phyloP scores from a whole-genome alignment of 2,329 filamentous ascomycete species.

The Mycosphaerella arachidis region DNA sequence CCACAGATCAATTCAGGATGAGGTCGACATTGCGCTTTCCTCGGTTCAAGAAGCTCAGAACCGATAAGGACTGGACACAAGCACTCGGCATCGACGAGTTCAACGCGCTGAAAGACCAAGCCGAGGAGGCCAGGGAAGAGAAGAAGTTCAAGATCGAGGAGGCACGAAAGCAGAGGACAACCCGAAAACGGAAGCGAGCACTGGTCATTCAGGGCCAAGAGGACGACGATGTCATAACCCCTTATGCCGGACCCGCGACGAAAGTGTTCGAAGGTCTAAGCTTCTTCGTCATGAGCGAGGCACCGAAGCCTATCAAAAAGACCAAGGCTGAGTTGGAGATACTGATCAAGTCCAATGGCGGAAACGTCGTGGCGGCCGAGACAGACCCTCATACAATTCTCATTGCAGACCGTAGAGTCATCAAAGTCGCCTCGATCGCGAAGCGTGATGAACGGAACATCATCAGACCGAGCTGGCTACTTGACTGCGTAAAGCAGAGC shows the following conservation, averaged over 20 bases:
- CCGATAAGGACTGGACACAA: constrained; percentile 79
- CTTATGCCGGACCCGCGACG: constrained; percentile 56
- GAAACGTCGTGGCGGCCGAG: constrained; percentile 70
- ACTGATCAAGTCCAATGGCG: constrained; percentile 78
- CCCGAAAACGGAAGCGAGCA: constrained; percentile 58
- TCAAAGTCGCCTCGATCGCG: constrained; percentile 79
- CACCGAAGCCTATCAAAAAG: constrained; percentile 63
- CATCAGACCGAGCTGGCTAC: constrained; percentile 73
- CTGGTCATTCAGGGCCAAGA: constrained; percentile 71
- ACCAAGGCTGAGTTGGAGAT: constrained; percentile 74
- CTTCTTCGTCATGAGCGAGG: constrained; percentile 79
- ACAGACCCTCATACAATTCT: constrained; percentile 62
- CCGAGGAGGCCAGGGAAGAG: constrained; percentile 66
- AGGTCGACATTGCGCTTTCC: constrained; percentile 83
- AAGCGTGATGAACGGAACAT: constrained; percentile 69
- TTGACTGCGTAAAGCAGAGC: constrained; percentile 68
- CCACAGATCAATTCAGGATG: constrained; percentile 72
- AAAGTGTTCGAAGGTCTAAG: constrained; percentile 69
- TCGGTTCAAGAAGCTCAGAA: constrained; percentile 73
- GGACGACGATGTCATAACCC: constrained; percentile 40
- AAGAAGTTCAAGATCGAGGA: constrained; percentile 71
- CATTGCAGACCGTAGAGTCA: constrained; percentile 70
- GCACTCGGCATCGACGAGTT: constrained; percentile 78
- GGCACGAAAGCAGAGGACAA: constrained; percentile 59
- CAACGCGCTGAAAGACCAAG: constrained; percentile 61